phyloP scores from a whole-genome alignment of 495 filamentous ascomycete species.

The Lasiosphaeria ovina region DNA sequence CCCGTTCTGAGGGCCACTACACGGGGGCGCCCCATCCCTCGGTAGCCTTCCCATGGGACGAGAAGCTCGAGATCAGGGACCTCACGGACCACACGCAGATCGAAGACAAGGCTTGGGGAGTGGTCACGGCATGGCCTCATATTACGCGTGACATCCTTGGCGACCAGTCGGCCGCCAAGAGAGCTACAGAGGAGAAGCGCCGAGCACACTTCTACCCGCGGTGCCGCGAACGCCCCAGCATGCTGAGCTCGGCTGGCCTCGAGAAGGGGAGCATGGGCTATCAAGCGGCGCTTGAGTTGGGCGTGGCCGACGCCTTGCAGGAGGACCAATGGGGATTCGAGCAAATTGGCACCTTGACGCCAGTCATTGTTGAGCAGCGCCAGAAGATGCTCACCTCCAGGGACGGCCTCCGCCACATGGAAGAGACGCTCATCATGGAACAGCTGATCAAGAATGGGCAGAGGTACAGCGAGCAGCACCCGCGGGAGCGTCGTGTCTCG shows the following conservation, averaged over 20 bases:
- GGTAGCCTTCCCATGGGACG: conserved; percentile 70
- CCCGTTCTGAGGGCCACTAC: conserved; percentile 52
- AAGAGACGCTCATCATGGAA: conserved; percentile 52
- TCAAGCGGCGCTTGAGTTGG: conserved; percentile 67
- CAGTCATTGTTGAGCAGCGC: conserved; percentile 45
- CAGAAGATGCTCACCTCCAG: conserved; percentile 49
- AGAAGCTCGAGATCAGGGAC: conserved; percentile 58
- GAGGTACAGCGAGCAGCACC: conserved; percentile 42
- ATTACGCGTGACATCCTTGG: conserved; percentile 44
- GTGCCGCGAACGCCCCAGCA: conserved; percentile 64
- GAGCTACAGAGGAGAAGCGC: conserved; percentile 38
- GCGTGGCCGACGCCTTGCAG: conserved; percentile 60
- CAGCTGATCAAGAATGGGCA: conserved; percentile 48
- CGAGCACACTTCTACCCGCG: conserved; percentile 57
- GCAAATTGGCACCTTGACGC: conserved; percentile 40
- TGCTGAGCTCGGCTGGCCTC: conserved; percentile 69
- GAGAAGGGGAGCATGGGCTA: conserved; percentile 77
- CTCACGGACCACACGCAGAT: conserved; percentile 61
- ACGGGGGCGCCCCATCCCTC: conserved; percentile 59
- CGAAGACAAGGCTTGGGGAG: conserved; percentile 54
- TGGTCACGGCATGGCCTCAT: conserved; percentile 51
- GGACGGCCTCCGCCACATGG: conserved; percentile 49
- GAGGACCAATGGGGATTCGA: conserved; percentile 51
- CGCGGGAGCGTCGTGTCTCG: conserved; percentile 37
- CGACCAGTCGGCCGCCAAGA: conserved; percentile 37